Percentiles rank a stretch among this genome's conserved stretches.
Conservation (phyloP, 768 basidiomycete genomes). For the Termitomyces sp. region DNA sequence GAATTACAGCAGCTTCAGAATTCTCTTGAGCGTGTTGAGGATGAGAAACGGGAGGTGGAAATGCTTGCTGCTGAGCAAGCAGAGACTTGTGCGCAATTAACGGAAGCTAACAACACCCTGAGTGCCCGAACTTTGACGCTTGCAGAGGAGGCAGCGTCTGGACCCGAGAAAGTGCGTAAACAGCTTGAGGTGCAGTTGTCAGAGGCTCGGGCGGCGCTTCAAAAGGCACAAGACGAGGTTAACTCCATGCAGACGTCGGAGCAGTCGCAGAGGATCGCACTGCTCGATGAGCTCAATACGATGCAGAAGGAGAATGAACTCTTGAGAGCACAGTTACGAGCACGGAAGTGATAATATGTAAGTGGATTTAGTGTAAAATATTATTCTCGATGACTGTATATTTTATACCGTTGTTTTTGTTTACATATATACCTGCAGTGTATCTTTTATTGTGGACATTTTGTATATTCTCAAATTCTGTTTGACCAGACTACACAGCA, state of each 20-base stretch:
- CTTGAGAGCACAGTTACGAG: constrained; percentile 66
- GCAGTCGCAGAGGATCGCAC: constrained; percentile 73
- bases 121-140: constrained; percentile 67
- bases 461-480: background rate
- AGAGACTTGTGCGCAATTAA: constrained; percentile 66
- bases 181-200: constrained; percentile 62
- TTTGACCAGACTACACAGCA: background rate
- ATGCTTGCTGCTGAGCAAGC: constrained; percentile 63
- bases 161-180: constrained; percentile 50
- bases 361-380: background rate
- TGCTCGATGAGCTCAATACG: constrained; percentile 85
- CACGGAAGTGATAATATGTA: constrained; percentile 34
- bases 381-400: background rate
- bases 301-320: constrained; percentile 75
- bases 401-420: background rate
- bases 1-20: constrained; percentile 59
- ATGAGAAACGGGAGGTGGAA: constrained; percentile 70
- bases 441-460: background rate
- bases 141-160: constrained; percentile 60
- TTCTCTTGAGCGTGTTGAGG: constrained; percentile 49
- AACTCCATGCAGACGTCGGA: constrained; percentile 64
- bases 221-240: constrained; percentile 62
- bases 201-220: constrained; percentile 55
- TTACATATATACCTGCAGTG: background rate
- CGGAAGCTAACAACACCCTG: constrained; percentile 73